phyloP scores from a whole-genome alignment of 2,329 filamentous ascomycete genomes.

The Cladosporium velox region DNA sequence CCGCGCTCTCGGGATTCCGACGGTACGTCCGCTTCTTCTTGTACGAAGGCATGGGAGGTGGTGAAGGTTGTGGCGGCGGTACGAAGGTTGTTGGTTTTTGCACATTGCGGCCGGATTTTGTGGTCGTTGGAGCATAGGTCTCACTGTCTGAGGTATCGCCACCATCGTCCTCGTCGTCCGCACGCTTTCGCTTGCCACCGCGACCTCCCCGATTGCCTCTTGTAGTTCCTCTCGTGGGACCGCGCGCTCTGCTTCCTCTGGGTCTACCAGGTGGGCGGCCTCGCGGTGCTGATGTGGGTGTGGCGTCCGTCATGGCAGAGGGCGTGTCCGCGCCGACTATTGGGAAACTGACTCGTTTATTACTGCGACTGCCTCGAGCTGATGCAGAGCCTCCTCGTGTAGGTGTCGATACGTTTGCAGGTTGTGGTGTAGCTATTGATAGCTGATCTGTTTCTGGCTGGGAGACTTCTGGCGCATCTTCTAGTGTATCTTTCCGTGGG shows the following conservation, averaged over 20 bases:
- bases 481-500: background rate
- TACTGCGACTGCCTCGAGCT: slow-evolving; percentile 16
- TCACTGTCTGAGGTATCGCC: slow-evolving; percentile 35
- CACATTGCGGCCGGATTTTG: slow-evolving; percentile 74
- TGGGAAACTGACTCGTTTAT: slow-evolving; percentile 18
- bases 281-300: slow-evolving; percentile 17
- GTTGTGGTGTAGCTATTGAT: slow-evolving; percentile 14
- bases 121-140: slow-evolving; percentile 59
- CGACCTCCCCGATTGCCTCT: slow-evolving; percentile 32
- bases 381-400: slow-evolving; percentile 7
- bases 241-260: slow-evolving; percentile 19
- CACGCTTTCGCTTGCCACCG: slow-evolving; percentile 40
- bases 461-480: background rate
- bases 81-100: slow-evolving; percentile 66
- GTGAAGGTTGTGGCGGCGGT: slow-evolving; percentile 54
- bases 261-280: slow-evolving; percentile 17
- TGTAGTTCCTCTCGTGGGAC: slow-evolving; percentile 17
- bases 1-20: slow-evolving; percentile 57
- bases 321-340: slow-evolving; percentile 13
- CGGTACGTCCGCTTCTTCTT: slow-evolving; percentile 61
- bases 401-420: slow-evolving; percentile 1
- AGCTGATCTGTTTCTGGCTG: slow-evolving; percentile 6
- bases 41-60: slow-evolving; percentile 40
- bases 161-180: slow-evolving; percentile 43
- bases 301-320: slow-evolving; percentile 10